phyloP scores from a whole-genome alignment of 192 early-diverging fungal genomes.

The Backusella sp. region DNA sequence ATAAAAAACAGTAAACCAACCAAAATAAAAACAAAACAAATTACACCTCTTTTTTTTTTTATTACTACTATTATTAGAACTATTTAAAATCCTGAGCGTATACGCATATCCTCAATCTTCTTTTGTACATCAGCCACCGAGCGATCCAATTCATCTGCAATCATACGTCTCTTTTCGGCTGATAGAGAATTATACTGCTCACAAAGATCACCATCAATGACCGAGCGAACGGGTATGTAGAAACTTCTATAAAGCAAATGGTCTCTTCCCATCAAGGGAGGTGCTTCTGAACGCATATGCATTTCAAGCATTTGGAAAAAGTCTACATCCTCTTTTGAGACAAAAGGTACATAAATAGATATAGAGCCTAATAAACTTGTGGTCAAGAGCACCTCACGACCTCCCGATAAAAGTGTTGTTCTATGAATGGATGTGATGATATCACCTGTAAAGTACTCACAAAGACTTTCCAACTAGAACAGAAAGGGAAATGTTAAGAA shows the following conservation, averaged over 20 bases:
- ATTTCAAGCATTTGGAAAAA: constrained; percentile 93
- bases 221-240: constrained; percentile 73
- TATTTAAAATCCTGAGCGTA: constrained; percentile 43
- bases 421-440: constrained; percentile 79
- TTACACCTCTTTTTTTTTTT: not conserved
- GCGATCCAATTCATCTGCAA: constrained; percentile 89
- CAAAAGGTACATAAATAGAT: constrained; percentile 84
- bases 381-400: constrained; percentile 86
- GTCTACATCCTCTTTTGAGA: constrained; percentile 86
- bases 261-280: constrained; percentile 82
- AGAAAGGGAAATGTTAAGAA: not conserved
- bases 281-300: constrained; percentile 74
- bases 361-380: constrained; percentile 84
- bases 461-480: constrained; percentile 58
- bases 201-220: constrained; percentile 92
- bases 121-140: constrained; percentile 82
- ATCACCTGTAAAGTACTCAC: constrained; percentile 87
- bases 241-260: constrained; percentile 83
- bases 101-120: constrained; percentile 92
- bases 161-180: constrained; percentile 65
- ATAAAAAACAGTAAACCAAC: not conserved
- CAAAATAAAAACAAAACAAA: constrained; percentile 1
- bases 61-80: not conserved
- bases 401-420: constrained; percentile 78
- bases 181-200: constrained; percentile 80